Base-by-base conservation (phyloP, 2,329 filamentous ascomycete genomes). In the Colletotrichum agaves region DNA sequence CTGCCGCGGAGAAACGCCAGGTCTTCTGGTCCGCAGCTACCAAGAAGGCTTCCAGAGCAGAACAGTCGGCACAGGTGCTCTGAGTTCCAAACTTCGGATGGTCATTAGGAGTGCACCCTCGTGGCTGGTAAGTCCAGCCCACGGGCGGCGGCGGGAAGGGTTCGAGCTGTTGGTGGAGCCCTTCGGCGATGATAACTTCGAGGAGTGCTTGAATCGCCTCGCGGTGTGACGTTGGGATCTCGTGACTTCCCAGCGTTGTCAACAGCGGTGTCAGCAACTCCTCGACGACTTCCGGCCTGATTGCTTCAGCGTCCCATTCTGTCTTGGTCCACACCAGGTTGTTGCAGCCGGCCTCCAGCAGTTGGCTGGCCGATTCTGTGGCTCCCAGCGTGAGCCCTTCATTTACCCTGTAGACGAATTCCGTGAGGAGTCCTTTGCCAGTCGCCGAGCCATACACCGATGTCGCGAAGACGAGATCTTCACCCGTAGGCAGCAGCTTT, bases 271-370 rank as follows among this genome's bases (percentile, higher is more conserved):
- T n/a, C 17, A 61, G 27, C 6, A 61, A 47, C 10, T 19, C 15
- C n/a, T 21, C 6, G 5, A 23, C 15, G 41, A 61, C 13, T 8
- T 27, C n/a, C 23, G 15, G n/a, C 1, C 6, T 12, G 17, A 61
- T 23, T 4, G 37, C 23, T n/a, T 8, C 27, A 2, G 27, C 17
- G 8, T 55, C 5, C 47, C 47, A 61, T 3, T 44, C 37, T 6
- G 10, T 17, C 39, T 61, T 55, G 7, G 47, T 55, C 47, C 37
- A 23, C 7, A 37, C 8, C 4, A 46, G 13, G 8, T 4, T 43
- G 3, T 55, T 46, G 23, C 37, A 55, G 8, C 59, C 37, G 21
- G 47, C 33, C 13, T 61, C 59, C 17, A 61, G 37, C n/a, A 46
- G 19, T 1, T 55, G 37, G 7, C 4, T n/a, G 4, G 23, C 21